Evolutionary conservation across 2,329 filamentous ascomycete genomes (phyloP).

Genomic region (Biscogniauxia sp.): DNA sequence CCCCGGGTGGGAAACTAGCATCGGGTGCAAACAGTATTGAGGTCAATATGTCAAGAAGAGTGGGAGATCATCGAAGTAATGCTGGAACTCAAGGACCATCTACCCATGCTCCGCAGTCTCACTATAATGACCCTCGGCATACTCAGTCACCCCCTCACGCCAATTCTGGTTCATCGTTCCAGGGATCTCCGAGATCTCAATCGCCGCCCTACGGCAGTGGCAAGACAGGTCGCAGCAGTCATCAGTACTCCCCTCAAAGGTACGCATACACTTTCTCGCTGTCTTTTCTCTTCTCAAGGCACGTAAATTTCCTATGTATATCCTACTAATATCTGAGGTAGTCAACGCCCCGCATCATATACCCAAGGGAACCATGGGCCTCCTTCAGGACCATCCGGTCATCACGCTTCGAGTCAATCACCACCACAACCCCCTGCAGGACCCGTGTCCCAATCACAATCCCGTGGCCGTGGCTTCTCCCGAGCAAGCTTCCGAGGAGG

Average conservation of each 20-base stretch:
- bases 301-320: neutral
- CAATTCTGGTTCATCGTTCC: conserved; percentile 52
- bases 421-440: conserved; percentile 57
- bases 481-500: conserved; percentile 58
- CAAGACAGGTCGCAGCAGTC: conserved; percentile 50
- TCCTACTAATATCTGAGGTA: conserved; percentile 37
- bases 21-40: conserved; percentile 51
- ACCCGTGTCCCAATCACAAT: conserved; percentile 47
- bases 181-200: conserved; percentile 57
- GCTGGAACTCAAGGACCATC: conserved; percentile 34
- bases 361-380: conserved; percentile 53
- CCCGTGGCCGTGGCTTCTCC: conserved; percentile 44
- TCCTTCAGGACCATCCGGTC: conserved; percentile 51
- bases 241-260: conserved; percentile 39
- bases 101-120: conserved; percentile 37
- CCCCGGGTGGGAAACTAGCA: conserved; percentile 35
- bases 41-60: conserved; percentile 43
- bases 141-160: conserved; percentile 56
- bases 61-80: conserved; percentile 38
- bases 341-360: conserved; percentile 63
- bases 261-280: conserved; percentile 19
- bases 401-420: conserved; percentile 53
- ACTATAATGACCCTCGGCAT: conserved; percentile 36
- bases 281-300: neutral
- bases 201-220: conserved; percentile 59